Percentiles rank a stretch among this genome's conserved stretches.
These are phyloP conservation scores for Nemania serpens DNA, from an alignment of 2,329 filamentous ascomycete species.

Conservation along the genomic window DNA sequence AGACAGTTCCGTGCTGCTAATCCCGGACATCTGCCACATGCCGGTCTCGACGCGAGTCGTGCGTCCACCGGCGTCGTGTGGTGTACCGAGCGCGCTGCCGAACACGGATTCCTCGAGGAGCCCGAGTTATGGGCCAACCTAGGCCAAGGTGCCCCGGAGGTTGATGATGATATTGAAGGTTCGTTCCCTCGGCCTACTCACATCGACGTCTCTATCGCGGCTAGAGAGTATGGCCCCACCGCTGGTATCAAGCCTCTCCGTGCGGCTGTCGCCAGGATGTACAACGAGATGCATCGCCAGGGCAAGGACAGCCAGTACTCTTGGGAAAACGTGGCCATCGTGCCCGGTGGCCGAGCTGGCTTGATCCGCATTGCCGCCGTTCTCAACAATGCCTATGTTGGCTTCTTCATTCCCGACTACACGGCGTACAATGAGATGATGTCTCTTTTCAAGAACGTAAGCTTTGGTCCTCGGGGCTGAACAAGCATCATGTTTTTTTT, in stretches of 20 bases:
- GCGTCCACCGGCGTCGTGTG: slow-evolving; percentile 94
- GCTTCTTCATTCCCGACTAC: slow-evolving; percentile 94
- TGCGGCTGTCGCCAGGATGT: slow-evolving; percentile 86
- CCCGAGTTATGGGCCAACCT: slow-evolving; percentile 89
- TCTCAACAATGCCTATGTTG: slow-evolving; percentile 87
- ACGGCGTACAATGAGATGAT: slow-evolving; percentile 98
- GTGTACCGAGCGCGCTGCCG: slow-evolving; percentile 84
- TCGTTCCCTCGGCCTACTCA: slow-evolving; percentile 81
- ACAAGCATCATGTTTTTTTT: slow-evolving; percentile 19
- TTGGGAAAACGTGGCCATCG: slow-evolving; percentile 97
- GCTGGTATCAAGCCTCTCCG: slow-evolving; percentile 91
- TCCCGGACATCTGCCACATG: slow-evolving; percentile 88
- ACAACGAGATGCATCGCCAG: slow-evolving; percentile 90
- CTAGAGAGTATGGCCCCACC: slow-evolving; percentile 90
- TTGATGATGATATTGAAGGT: slow-evolving; percentile 88
- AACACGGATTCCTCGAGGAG: slow-evolving; percentile 85
- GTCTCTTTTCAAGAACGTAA: slow-evolving; percentile 85
- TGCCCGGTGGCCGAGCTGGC: slow-evolving; percentile 89
- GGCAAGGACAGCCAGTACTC: slow-evolving; percentile 89
- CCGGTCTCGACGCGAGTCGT: slow-evolving; percentile 84
- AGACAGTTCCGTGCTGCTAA: slow-evolving; percentile 87
- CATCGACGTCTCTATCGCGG: slow-evolving; percentile 77
- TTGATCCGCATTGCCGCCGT: slow-evolving; percentile 95
- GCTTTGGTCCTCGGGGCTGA: slow-evolving; percentile 33
- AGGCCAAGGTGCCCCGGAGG: slow-evolving; percentile 91